phyloP scores from a whole-genome alignment of 305 asterid species.

The Petunia hybrid region DNA sequence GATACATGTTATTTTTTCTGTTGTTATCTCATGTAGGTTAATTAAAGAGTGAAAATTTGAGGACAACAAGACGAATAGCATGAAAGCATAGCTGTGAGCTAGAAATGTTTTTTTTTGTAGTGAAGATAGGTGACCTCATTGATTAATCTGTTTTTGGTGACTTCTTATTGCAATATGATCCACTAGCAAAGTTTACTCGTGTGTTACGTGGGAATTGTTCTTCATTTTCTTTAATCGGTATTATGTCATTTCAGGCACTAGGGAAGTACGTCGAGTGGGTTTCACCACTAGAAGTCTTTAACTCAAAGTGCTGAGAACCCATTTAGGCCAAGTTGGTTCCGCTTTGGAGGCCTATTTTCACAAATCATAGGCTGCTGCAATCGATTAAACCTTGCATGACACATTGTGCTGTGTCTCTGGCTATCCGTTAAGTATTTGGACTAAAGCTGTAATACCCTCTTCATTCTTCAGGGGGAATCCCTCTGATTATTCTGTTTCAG shows the following conservation, averaged over 20 bases:
- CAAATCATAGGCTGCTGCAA: not conserved
- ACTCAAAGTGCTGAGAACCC: slow-evolving; percentile 3
- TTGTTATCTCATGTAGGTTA: not conserved
- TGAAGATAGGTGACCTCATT: not conserved
- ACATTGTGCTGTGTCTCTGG: not conserved
- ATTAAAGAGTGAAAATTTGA: not conserved
- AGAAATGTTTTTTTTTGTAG: not conserved
- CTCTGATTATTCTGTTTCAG: not conserved
- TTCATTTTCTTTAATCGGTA: not conserved
- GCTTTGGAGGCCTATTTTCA: slow-evolving; percentile 2
- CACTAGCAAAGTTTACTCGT: not conserved
- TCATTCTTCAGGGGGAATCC: not conserved
- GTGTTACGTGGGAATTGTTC: not conserved
- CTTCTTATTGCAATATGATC: not conserved
- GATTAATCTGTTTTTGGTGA: not conserved
- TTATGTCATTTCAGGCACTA: not conserved
- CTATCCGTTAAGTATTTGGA: not conserved
- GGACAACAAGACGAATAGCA: not conserved
- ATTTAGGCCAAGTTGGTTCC: not conserved
- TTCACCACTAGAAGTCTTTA: not conserved
- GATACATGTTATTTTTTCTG: not conserved
- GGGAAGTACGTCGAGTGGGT: not conserved
- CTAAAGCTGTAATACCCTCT: slow-evolving; percentile 1
- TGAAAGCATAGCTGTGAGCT: not conserved
- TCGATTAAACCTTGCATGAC: not conserved